Conservation (phyloP, 768 basidiomycete species). For the Paxillus rubicundulus region DNA sequence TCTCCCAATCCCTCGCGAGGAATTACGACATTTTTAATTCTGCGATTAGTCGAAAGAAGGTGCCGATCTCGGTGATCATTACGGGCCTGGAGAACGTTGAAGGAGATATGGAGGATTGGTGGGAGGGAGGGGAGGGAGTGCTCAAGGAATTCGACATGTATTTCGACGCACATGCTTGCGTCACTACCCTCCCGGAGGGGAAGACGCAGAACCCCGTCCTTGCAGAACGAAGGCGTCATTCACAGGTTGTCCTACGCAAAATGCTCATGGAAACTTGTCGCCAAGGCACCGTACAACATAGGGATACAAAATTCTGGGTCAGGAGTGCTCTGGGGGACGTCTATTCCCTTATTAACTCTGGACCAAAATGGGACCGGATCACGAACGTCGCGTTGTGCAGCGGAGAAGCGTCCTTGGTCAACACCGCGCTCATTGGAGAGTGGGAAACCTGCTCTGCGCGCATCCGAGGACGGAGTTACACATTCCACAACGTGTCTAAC, state of each 20-base stretch:
- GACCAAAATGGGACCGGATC: neutral
- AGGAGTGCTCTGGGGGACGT: neutral
- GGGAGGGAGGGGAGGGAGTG: constrained; percentile 24
- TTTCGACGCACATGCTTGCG: constrained; percentile 37
- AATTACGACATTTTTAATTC: constrained; percentile 42
- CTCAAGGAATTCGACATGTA: constrained; percentile 33
- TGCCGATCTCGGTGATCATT: constrained; percentile 38
- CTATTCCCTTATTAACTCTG: neutral
- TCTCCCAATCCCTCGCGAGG: constrained; percentile 24
- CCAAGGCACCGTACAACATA: neutral
- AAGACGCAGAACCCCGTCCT: neutral
- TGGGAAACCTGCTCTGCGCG: neutral
- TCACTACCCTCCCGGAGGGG: constrained; percentile 31
- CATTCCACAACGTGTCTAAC: neutral
- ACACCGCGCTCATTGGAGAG: neutral
- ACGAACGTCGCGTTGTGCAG: neutral
- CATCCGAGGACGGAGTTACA: neutral
- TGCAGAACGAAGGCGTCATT: neutral
- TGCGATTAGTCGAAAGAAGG: constrained; percentile 36
- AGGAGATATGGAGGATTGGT: constrained; percentile 30
- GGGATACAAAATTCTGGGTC: neutral
- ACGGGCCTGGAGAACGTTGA: constrained; percentile 39
- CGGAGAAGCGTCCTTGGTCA: neutral
- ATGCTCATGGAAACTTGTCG: neutral
- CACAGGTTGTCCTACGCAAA: neutral